phyloP scores from a whole-genome alignment of 139 green algal species.

The Chlamydomonas sp. region DNA sequence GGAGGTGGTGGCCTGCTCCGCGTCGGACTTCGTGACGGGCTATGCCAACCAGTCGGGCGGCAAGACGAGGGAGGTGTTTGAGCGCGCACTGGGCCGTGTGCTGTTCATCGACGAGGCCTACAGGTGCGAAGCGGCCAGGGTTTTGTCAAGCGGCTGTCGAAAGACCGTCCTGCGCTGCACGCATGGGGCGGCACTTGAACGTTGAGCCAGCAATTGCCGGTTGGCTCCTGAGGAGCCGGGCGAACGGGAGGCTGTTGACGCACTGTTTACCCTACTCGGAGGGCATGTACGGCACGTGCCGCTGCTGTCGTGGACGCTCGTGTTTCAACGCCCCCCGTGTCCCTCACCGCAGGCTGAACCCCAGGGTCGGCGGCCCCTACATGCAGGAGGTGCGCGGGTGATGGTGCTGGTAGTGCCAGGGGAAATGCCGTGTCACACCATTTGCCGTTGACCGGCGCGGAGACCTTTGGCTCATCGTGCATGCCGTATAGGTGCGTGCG shows the following conservation, averaged over 20 bases:
- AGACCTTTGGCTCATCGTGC: too few species aligned
- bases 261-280: too few species aligned
- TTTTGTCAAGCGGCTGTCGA: too few species aligned
- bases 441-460: background rate
- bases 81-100: slow-evolving; percentile 49
- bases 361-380: slow-evolving; percentile 33
- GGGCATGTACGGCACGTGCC: too few species aligned
- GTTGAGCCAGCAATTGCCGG: too few species aligned
- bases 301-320: too few species aligned
- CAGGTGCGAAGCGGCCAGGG: slow-evolving; percentile 37
- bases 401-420: background rate
- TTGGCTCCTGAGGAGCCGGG: too few species aligned
- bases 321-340: too few species aligned
- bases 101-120: slow-evolving; percentile 70
- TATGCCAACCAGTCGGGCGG: slow-evolving; percentile 46
- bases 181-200: too few species aligned
- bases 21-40: slow-evolving; percentile 55
- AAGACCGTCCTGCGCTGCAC: too few species aligned
- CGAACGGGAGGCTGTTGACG: too few species aligned
- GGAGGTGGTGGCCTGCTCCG: slow-evolving; percentile 49
- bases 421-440: background rate
- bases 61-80: slow-evolving; percentile 59
- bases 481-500: too few species aligned
- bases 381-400: slow-evolving; percentile 50
- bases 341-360: slow-evolving; percentile 52